Percentiles rank a stretch among this genome's conserved stretches.
These are phyloP conservation scores for Scytalidium lignicola DNA, from an alignment of 2,329 filamentous ascomycete species.

Conservation along the genomic window DNA sequence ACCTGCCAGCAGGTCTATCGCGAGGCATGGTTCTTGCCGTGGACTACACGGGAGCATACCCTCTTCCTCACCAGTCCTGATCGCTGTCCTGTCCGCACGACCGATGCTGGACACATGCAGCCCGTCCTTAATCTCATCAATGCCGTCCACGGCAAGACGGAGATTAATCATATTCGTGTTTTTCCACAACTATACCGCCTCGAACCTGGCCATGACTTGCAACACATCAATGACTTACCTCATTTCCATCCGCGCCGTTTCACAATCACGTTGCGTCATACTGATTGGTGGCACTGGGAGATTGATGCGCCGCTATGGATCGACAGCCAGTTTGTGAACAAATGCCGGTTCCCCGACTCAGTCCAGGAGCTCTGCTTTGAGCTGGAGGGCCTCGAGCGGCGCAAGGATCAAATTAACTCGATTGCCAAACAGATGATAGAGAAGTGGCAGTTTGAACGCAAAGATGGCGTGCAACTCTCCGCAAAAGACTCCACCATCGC, in stretches of 20 bases:
- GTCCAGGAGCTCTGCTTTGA: constrained; percentile 38
- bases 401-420: constrained; percentile 37
- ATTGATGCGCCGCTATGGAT: constrained; percentile 31
- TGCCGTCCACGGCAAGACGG: constrained; percentile 16
- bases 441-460: constrained; percentile 28
- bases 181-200: constrained; percentile 40
- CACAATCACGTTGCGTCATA: constrained; percentile 42
- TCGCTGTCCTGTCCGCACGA: constrained; percentile 26
- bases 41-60: constrained; percentile 32
- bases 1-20: constrained; percentile 38
- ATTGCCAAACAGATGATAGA: constrained; percentile 35
- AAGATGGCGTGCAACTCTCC: constrained; percentile 28
- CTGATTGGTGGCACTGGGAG: constrained; percentile 46
- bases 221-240: constrained; percentile 20
- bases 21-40: constrained; percentile 39
- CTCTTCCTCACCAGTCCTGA: constrained; percentile 31
- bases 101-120: constrained; percentile 12
- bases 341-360: constrained; percentile 25
- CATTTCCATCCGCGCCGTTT: constrained; percentile 32
- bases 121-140: constrained; percentile 15
- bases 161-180: constrained; percentile 31
- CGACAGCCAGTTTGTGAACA: constrained; percentile 31
- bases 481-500: constrained; percentile 24
- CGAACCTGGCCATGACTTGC: constrained; percentile 24
- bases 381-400: constrained; percentile 42